Evolutionary conservation across 2,329 filamentous ascomycete genomes (phyloP).

Genomic region (Dactylella cylindrospora): DNA sequence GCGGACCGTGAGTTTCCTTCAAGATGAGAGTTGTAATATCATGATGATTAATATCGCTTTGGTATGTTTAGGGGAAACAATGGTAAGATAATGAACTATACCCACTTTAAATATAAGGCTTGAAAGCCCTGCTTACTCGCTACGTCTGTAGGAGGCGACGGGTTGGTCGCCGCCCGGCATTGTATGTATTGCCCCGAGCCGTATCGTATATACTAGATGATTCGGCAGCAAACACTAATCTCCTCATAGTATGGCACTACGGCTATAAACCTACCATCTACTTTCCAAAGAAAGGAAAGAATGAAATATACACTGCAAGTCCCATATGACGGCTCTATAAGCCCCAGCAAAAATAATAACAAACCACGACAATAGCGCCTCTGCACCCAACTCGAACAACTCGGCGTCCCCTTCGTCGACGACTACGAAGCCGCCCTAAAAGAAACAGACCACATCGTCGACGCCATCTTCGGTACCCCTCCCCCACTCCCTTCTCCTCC

Average conservation of each 20-base stretch:
- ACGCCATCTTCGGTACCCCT: constrained; percentile 79
- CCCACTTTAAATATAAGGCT: constrained; percentile 4
- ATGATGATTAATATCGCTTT: background rate
- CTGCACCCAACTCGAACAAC: constrained; percentile 77
- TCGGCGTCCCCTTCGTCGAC: constrained; percentile 78
- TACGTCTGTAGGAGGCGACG: constrained; percentile 74
- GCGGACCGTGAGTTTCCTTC: constrained; percentile 71
- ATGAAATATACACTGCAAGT: constrained; percentile 77
- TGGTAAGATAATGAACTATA: constrained; percentile 54
- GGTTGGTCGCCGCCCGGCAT: constrained; percentile 89
- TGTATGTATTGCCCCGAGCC: constrained; percentile 47
- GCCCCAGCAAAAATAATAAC: background rate
- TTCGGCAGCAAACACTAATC: too few species aligned
- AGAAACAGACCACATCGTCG: constrained; percentile 76
- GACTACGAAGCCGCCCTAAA: constrained; percentile 71
- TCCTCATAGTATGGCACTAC: constrained; percentile 64
- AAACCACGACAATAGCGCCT: constrained; percentile 62
- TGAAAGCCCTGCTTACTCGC: constrained; percentile 34
- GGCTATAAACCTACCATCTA: constrained; percentile 87
- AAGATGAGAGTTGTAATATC: constrained; percentile 61
- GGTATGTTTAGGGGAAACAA: constrained; percentile 64
- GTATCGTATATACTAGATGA: background rate
- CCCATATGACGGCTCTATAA: background rate
- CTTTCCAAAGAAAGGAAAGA: constrained; percentile 89
- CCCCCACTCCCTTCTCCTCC: background rate